phyloP scores from a whole-genome alignment of 2,329 filamentous ascomycete species.

The Alternaria brassicae region DNA sequence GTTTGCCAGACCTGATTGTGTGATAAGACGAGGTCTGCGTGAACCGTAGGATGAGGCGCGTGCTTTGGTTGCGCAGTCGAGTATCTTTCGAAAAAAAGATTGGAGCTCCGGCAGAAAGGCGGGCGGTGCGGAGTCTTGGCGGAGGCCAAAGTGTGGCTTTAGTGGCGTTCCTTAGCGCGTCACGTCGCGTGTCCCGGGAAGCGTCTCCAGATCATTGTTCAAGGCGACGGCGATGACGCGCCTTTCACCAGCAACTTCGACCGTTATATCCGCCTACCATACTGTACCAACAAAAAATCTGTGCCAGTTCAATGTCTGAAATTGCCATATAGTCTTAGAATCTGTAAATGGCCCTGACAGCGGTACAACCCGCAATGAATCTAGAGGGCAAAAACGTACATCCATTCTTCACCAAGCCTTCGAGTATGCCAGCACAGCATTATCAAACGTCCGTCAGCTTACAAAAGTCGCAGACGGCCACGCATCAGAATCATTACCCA shows the following conservation, averaged over 20 bases:
- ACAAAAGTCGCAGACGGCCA: slow-evolving; percentile 21
- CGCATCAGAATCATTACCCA: slow-evolving; percentile 10
- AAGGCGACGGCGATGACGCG: slow-evolving; percentile 1
- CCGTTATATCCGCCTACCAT: not conserved
- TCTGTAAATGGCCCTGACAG: slow-evolving; percentile 47
- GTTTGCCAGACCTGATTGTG: slow-evolving; percentile 35
- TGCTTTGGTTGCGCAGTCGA: slow-evolving; percentile 18
- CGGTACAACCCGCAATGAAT: slow-evolving; percentile 49
- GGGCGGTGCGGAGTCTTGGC: slow-evolving; percentile 28
- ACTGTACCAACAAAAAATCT: not conserved
- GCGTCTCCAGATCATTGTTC: slow-evolving; percentile 9
- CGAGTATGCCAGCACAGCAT: slow-evolving; percentile 22
- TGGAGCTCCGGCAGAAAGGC: slow-evolving; percentile 29
- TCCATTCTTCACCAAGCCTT: slow-evolving; percentile 49
- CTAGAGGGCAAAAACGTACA: slow-evolving; percentile 47
- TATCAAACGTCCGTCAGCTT: not conserved
- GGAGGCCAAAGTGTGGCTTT: slow-evolving; percentile 15
- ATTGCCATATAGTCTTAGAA: slow-evolving; percentile 26
- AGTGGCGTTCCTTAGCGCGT: slow-evolving; percentile 18
- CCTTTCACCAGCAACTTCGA: slow-evolving; percentile 5
- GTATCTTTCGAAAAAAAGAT: slow-evolving; percentile 32
- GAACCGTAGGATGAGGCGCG: slow-evolving; percentile 27
- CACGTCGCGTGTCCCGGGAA: slow-evolving; percentile 15
- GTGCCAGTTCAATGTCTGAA: not conserved
- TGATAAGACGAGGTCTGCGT: slow-evolving; percentile 28